Base-by-base conservation (phyloP, 169 alveolate species). In the Plasmodium knowlesi region DNA sequence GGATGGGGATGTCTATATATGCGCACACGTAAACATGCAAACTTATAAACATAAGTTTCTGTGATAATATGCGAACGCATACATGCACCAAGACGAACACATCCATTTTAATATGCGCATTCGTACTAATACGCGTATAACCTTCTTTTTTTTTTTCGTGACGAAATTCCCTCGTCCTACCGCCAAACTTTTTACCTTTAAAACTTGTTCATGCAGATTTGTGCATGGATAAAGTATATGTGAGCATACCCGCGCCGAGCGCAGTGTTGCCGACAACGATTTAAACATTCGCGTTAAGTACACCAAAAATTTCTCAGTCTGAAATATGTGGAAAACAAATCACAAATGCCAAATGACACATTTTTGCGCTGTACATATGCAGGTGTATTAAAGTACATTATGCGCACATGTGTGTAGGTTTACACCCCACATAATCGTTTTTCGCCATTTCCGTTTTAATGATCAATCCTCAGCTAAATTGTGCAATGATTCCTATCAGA, bases 191-290 rank as follows among this genome's bases (percentile, higher is more conserved):
- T 83, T 19, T 32, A 41, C 71, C 43, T 57, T 25, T 41, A 22
- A 39, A 39, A 22, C 16, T 39, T 8, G 57, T 83, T 84, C 92
- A 84, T 84, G 93, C 93, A 84, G 54, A 84, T 19, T 73, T 73
- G 93, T 84, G 93, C 93, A 84, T 71, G 81, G 84, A 37, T 32
- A 9, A 84, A 30, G 32, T 39, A 84, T 19, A 73, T 41, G 9
- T 14, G 46, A 28, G 43, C 34, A 72, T 43, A 72, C 22, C 61
- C 14, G 19, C 54, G 37, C 34, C 46, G 73, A 84, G 54, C 84
- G 22, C 19, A 22, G 61, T 73, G 57, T 84, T 83, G 74, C 9
- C 19, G 54, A 70, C 34, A 61, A 73, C 10, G 32, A 46, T 81
- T 25, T 81, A 81, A 22, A 43, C 61, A 46, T 28, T 81, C 41